A percentile compares a stretch with the other conserved stretches of the same genome.
Evolutionary conservation across 305 asterid species (phyloP).

Genomic region (Plantago rigida): DNA sequence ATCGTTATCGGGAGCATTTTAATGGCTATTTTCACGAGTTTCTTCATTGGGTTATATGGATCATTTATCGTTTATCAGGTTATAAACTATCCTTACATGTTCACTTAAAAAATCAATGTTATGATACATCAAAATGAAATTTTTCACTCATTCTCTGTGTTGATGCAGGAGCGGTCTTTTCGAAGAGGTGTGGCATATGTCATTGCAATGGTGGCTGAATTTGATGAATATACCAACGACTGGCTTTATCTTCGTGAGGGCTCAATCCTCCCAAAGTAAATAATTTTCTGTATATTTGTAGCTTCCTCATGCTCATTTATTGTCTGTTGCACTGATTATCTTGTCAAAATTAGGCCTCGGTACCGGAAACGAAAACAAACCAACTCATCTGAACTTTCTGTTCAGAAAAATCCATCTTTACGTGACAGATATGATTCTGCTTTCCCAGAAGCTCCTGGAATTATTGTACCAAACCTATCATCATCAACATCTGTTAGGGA

Average conservation of each 20-base stretch:
- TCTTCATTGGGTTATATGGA: constrained; percentile 78
- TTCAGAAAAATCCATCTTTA: constrained; percentile 34
- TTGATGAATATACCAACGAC: constrained; percentile 91
- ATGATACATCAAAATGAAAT: background rate
- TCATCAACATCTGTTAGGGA: constrained; percentile 82
- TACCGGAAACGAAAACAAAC: constrained; percentile 51
- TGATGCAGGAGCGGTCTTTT: constrained; percentile 73
- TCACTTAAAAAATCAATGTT: background rate
- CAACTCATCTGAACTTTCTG: constrained; percentile 44
- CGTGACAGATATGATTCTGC: constrained; percentile 39
- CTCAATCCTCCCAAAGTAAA: constrained; percentile 81
- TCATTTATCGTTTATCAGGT: constrained; percentile 87
- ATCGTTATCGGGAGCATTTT: constrained; percentile 70
- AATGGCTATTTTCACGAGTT: constrained; percentile 60
- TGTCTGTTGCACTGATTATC: constrained; percentile 21
- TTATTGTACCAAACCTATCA: constrained; percentile 54
- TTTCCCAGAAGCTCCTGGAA: constrained; percentile 46
- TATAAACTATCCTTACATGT: constrained; percentile 12
- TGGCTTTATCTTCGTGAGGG: constrained; percentile 95
- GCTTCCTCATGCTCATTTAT: background rate
- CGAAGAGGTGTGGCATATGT: constrained; percentile 67
- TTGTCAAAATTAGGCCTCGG: constrained; percentile 51
- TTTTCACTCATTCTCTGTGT: constrained; percentile 6
- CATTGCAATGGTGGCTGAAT: constrained; percentile 89
- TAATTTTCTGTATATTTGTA: background rate